Evolutionary conservation across 2,329 filamentous ascomycete species (phyloP).

Genomic region (Teratosphaeriaceae sp.): DNA sequence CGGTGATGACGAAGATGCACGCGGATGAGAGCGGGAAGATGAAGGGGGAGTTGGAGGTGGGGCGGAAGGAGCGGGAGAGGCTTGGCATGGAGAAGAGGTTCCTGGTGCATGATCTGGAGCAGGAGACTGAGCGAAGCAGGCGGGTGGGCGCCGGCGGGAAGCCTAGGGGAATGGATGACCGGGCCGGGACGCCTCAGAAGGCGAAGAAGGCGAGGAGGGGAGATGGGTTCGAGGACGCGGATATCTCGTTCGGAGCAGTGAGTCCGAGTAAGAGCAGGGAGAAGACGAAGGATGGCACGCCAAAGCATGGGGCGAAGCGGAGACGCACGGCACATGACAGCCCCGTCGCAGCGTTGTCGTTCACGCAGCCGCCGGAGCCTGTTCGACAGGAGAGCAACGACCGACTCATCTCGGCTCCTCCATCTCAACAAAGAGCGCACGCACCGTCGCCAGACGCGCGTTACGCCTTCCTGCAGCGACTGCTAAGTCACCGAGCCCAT

Average conservation of each 20-base stretch:
- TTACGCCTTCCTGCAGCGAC: conserved; percentile 48
- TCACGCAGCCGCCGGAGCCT: conserved; percentile 18
- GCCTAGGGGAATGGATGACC: conserved; percentile 5
- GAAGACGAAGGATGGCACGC: conserved; percentile 48
- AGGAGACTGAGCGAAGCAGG: conserved; percentile 51
- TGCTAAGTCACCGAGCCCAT: conserved; percentile 56
- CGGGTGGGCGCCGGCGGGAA: conserved; percentile 28
- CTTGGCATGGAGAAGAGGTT: conserved; percentile 66
- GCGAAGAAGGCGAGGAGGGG: conserved; percentile 32
- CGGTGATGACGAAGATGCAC: conserved; percentile 55
- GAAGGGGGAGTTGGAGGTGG: conserved; percentile 57
- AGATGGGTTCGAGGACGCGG: conserved; percentile 71
- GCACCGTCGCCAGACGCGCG: conserved; percentile 12
- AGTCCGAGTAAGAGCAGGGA: conserved; percentile 38
- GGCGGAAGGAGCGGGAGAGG: conserved; percentile 58
- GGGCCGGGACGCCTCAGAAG: conserved; percentile 22
- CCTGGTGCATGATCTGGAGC: conserved; percentile 62
- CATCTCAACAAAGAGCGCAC: neutral
- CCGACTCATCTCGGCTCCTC: conserved; percentile 1
- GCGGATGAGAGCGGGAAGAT: conserved; percentile 59
- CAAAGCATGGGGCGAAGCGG: conserved; percentile 59
- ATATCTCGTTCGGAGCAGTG: conserved; percentile 35
- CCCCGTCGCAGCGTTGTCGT: conserved; percentile 48
- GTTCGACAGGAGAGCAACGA: conserved; percentile 15
- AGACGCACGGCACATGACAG: conserved; percentile 61